These are phyloP conservation scores for Flaveria trinervia DNA, from an alignment of 129 eudicot genomes.

Conservation along the genomic window DNA sequence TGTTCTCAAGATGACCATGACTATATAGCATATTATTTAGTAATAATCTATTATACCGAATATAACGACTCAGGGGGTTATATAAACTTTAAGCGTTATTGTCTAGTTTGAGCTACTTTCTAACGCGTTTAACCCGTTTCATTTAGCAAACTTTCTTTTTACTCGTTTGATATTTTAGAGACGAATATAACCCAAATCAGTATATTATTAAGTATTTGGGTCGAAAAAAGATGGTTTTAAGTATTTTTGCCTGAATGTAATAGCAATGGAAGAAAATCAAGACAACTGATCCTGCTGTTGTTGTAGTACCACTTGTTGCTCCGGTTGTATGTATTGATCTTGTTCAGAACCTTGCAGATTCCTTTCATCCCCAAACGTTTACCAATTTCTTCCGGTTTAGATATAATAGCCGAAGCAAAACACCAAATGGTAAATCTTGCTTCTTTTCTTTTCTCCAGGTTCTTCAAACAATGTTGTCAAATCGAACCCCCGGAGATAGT, in stretches of 20 bases:
- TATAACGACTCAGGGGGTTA: slow-evolving; percentile 5
- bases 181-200: not conserved
- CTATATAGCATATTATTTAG: not conserved
- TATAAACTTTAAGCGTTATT: too few species aligned
- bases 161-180: not conserved
- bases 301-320: slow-evolving; percentile 6
- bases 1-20: not conserved
- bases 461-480: slow-evolving; percentile 65
- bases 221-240: not conserved
- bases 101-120: too few species aligned
- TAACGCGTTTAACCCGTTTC: not conserved
- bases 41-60: not conserved
- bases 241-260: not conserved
- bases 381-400: slow-evolving; percentile 58
- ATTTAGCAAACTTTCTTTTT: not conserved
- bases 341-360: slow-evolving; percentile 49
- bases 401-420: slow-evolving; percentile 52
- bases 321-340: slow-evolving; percentile 26
- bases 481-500: slow-evolving; percentile 67
- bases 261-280: not conserved
- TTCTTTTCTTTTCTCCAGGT: slow-evolving; percentile 47
- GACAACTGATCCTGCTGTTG: slow-evolving; percentile 32
- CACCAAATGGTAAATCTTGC: slow-evolving; percentile 54
- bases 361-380: slow-evolving; percentile 50
- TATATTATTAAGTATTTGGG: not conserved